Percentiles rank a stretch among this genome's conserved stretches.
Conservation (phyloP, 768 basidiomycete species). For the Rhizopogon rudus region DNA sequence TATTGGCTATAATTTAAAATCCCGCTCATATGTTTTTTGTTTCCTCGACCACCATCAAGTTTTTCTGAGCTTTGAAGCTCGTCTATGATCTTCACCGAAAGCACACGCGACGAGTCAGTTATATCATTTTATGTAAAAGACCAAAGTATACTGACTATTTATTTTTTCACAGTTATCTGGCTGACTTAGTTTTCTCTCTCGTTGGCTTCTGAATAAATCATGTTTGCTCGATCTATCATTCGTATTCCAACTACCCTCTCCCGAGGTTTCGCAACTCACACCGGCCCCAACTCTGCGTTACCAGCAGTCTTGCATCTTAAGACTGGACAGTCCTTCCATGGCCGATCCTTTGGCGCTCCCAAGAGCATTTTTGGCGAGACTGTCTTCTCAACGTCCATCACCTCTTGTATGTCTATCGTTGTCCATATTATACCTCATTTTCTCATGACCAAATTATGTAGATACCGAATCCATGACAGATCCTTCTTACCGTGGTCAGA, state of each 20-base stretch:
- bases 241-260: conserved; percentile 40
- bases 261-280: conserved; percentile 66
- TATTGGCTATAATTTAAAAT: too few species aligned
- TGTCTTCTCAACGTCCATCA: conserved; percentile 98
- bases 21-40: neutral
- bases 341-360: conserved; percentile 85
- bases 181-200: conserved; percentile 87
- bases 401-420: conserved; percentile 67
- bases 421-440: conserved; percentile 1
- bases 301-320: conserved; percentile 92
- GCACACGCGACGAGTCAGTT: conserved; percentile 84
- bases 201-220: conserved; percentile 34
- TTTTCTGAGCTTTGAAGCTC: conserved; percentile 22
- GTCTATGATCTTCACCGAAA: conserved; percentile 81
- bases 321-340: conserved; percentile 88
- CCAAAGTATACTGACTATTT: conserved; percentile 16
- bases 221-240: conserved; percentile 54
- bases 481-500: conserved; percentile 96
- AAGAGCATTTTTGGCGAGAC: conserved; percentile 93
- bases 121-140: neutral
- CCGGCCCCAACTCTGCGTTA: conserved; percentile 37
- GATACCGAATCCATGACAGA: conserved; percentile 99
- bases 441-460: conserved; percentile 26
- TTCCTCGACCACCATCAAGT: neutral
- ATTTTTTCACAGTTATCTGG: conserved; percentile 60